These are phyloP conservation scores for Boletus subparvulus DNA, from an alignment of 768 basidiomycete species.

Conservation along the genomic window DNA sequence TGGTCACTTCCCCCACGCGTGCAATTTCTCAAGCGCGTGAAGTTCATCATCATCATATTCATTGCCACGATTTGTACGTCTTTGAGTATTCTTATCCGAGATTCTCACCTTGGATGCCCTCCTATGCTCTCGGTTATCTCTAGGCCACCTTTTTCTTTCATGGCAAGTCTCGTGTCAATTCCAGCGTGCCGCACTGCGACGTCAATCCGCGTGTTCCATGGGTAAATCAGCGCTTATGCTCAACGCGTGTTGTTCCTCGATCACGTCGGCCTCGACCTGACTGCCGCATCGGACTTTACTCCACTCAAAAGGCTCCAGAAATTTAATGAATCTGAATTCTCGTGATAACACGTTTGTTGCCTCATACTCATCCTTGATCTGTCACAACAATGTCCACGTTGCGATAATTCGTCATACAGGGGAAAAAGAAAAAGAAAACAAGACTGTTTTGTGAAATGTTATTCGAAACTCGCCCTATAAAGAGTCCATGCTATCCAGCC, in stretches of 20 bases:
- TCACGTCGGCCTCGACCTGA: constrained; percentile 58
- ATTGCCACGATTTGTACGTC: constrained; percentile 33
- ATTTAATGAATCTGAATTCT: constrained; percentile 65
- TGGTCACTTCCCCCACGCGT: constrained; percentile 43
- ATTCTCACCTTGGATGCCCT: constrained; percentile 27
- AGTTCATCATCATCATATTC: constrained; percentile 27
- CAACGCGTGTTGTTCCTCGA: constrained; percentile 69
- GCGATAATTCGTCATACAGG: constrained; percentile 59
- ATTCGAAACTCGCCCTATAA: constrained; percentile 53
- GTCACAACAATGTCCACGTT: constrained; percentile 72
- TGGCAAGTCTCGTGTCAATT: constrained; percentile 31
- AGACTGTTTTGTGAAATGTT: constrained; percentile 48
- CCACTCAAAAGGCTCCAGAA: constrained; percentile 64
- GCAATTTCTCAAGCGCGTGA: constrained; percentile 28
- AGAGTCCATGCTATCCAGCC: constrained; percentile 32
- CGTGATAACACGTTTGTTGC: constrained; percentile 66
- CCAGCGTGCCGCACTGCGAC: constrained; percentile 26
- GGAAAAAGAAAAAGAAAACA: constrained; percentile 38
- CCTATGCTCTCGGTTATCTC: constrained; percentile 29
- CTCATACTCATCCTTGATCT: constrained; percentile 68
- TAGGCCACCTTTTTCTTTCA: constrained; percentile 17
- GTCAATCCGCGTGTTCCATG: constrained; percentile 36
- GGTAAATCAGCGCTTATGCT: constrained; percentile 51
- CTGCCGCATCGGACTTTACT: constrained; percentile 59
- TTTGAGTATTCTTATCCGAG: constrained; percentile 25